Evolutionary conservation across 805 yeast genomes (phyloP).

Genomic region (Kuraishia molischiana): DNA sequence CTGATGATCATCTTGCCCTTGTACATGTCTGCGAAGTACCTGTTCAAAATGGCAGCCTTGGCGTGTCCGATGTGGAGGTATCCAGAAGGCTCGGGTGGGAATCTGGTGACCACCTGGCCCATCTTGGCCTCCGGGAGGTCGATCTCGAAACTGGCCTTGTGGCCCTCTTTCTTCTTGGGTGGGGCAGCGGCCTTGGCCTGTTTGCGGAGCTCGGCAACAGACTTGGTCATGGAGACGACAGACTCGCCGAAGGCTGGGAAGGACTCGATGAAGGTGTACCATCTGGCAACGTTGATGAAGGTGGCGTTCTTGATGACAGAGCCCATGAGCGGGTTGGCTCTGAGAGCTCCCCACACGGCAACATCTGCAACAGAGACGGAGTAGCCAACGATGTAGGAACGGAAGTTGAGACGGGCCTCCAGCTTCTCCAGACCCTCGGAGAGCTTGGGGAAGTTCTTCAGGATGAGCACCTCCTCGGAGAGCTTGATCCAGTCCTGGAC

Average conservation of each 20-base stretch:
- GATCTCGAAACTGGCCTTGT: conserved; percentile 92
- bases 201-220: conserved; percentile 68
- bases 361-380: conserved; percentile 69
- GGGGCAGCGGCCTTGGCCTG: conserved; percentile 29
- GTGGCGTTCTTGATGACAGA: conserved; percentile 80
- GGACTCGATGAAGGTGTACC: conserved; percentile 75
- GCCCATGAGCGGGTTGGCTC: conserved; percentile 91
- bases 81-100: conserved; percentile 99
- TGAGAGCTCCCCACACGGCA: conserved; percentile 86
- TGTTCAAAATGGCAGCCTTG: conserved; percentile 93
- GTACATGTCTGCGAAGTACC: conserved; percentile 91
- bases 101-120: conserved; percentile 96
- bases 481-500: conserved; percentile 58
- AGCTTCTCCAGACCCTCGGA: conserved; percentile 69
- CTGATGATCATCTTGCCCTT: conserved; percentile 94
- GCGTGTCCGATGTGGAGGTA: conserved; percentile 99
- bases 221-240: conserved; percentile 56
- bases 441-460: conserved; percentile 84
- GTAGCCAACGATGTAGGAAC: conserved; percentile 69
- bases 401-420: conserved; percentile 76
- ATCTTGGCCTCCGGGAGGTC: conserved; percentile 84
- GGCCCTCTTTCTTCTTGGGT: conserved; percentile 72
- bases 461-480: conserved; percentile 57
- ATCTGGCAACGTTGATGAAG: conserved; percentile 81
- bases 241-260: conserved; percentile 60